Percentiles rank a stretch among this genome's conserved stretches.
These are phyloP conservation scores for Fusarium xyrophilum DNA, from an alignment of 2,329 filamentous ascomycete genomes.

Conservation along the genomic window DNA sequence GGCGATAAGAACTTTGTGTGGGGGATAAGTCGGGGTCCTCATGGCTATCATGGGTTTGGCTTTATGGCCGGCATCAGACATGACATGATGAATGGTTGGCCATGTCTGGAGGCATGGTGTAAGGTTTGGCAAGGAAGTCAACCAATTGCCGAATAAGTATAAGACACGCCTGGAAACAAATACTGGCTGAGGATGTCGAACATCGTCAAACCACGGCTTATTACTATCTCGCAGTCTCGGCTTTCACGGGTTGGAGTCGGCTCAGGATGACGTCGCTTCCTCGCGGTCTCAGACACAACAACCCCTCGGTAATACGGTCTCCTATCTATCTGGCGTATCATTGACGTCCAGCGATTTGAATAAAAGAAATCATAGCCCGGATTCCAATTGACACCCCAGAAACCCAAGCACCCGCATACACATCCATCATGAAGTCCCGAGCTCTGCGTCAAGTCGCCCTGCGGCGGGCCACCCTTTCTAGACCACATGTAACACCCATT, in stretches of 20 bases:
- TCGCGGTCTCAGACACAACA: conserved; percentile 28
- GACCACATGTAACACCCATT: conserved; percentile 30
- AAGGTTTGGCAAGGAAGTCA: neutral
- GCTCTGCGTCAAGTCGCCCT: conserved; percentile 43
- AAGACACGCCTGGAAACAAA: neutral
- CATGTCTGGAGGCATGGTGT: neutral
- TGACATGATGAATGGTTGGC: neutral
- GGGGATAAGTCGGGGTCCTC: conserved; percentile 20
- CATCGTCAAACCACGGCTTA: conserved; percentile 41
- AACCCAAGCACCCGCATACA: neutral
- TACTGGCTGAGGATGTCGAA: conserved; percentile 28
- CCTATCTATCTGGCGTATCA: conserved; percentile 11
- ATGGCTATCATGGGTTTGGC: neutral
- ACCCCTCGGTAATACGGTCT: conserved; percentile 36
- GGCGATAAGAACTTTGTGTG: conserved; percentile 29
- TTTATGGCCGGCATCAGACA: neutral
- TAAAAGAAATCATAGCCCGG: conserved; percentile 12
- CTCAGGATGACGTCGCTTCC: conserved; percentile 44
- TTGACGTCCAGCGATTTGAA: conserved; percentile 5
- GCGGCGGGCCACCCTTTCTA: conserved; percentile 38
- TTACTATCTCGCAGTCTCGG: conserved; percentile 37
- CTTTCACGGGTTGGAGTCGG: conserved; percentile 44
- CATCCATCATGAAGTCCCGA: conserved; percentile 45
- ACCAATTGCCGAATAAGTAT: neutral
- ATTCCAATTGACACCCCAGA: neutral